Evolutionary conservation across 768 basidiomycete species (phyloP).

Genomic region (Podaxis sp.): DNA sequence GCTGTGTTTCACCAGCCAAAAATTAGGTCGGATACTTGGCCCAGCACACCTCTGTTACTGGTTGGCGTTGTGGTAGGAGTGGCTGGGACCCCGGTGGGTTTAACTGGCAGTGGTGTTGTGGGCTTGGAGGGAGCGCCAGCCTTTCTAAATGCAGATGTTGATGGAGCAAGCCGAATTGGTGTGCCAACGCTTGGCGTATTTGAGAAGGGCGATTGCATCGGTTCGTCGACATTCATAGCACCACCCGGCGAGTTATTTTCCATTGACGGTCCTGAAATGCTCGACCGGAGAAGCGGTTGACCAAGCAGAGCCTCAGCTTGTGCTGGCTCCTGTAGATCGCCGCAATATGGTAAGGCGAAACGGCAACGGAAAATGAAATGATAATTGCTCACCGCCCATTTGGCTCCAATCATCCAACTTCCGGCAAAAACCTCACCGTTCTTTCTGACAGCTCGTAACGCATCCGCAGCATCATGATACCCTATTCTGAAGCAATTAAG

Average conservation of each 20-base stretch:
- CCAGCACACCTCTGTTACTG: slow-evolving; percentile 58
- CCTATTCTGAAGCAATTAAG: slow-evolving; percentile 82
- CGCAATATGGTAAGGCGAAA: slow-evolving; percentile 5
- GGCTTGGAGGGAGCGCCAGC: slow-evolving; percentile 29
- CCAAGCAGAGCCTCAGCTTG: slow-evolving; percentile 56
- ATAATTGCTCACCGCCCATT: slow-evolving; percentile 69
- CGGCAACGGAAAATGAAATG: slow-evolving; percentile 5
- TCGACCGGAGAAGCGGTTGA: slow-evolving; percentile 29
- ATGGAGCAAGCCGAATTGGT: slow-evolving; percentile 70
- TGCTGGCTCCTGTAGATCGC: slow-evolving; percentile 48
- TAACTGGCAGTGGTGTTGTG: slow-evolving; percentile 24
- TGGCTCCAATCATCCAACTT: slow-evolving; percentile 81
- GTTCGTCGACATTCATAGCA: slow-evolving; percentile 48
- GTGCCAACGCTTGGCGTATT: slow-evolving; percentile 56
- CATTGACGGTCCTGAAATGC: slow-evolving; percentile 20
- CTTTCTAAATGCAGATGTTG: slow-evolving; percentile 69
- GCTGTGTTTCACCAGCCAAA: slow-evolving; percentile 65
- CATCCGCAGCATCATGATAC: slow-evolving; percentile 68
- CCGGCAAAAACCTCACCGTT: slow-evolving; percentile 79
- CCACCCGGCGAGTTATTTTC: slow-evolving; percentile 27
- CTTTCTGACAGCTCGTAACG: slow-evolving; percentile 74
- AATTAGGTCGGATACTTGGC: slow-evolving; percentile 76
- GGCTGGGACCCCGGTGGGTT: slow-evolving; percentile 15
- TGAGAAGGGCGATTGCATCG: slow-evolving; percentile 23
- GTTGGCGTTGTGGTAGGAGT: slow-evolving; percentile 30